Conservation (phyloP, 495 filamentous ascomycete species). For the Penicillium dipodomyicola region DNA sequence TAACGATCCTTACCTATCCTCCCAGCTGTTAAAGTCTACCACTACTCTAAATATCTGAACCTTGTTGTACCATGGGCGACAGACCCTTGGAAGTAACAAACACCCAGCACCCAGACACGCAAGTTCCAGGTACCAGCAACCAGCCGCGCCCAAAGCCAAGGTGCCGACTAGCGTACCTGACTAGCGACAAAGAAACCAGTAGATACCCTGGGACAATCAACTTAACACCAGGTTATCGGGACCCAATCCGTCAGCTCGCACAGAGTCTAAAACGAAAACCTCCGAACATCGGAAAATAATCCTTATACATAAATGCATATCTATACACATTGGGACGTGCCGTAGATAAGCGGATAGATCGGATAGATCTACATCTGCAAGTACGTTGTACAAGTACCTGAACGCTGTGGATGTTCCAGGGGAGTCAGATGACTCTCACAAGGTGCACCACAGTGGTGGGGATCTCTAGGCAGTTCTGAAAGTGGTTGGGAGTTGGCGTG, state of each 20-base stretch:
- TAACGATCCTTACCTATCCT: not conserved
- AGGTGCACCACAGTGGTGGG: conserved; percentile 7
- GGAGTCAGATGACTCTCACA: conserved; percentile 26
- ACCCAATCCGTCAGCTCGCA: not conserved
- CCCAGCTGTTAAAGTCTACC: not conserved
- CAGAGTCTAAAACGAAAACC: conserved; percentile 4
- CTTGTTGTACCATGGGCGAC: conserved; percentile 11
- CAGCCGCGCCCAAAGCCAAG: not conserved
- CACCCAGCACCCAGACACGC: not conserved
- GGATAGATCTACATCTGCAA: conserved; percentile 3
- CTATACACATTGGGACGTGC: not conserved
- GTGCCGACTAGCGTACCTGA: conserved; percentile 1
- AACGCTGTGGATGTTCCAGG: not conserved
- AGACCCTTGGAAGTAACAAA: conserved; percentile 12
- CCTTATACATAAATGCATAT: not conserved
- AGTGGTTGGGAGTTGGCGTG: conserved; percentile 18
- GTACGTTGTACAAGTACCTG: conserved; percentile 18
- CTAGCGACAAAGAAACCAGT: not conserved
- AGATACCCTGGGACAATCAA: not conserved
- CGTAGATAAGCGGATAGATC: conserved; percentile 13
- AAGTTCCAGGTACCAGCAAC: conserved; percentile 24
- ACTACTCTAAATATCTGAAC: not conserved
- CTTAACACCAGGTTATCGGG: not conserved
- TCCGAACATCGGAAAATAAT: conserved; percentile 10
- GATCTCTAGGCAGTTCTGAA: conserved; percentile 11